These are phyloP conservation scores for Populus tomentosa DNA, from an alignment of 441 rosid species.

Conservation along the genomic window DNA sequence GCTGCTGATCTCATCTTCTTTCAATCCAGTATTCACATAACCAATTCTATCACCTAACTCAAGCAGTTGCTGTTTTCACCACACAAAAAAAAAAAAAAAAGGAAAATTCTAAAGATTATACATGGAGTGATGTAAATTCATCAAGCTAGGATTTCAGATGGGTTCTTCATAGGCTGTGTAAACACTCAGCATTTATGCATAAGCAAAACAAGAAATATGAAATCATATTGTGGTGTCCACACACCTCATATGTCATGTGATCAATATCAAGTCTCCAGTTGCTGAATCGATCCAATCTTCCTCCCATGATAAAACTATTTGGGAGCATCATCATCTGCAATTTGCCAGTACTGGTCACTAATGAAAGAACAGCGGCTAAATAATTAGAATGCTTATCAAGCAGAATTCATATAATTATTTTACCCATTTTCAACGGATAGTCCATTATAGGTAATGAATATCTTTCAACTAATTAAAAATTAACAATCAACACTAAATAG, in stretches of 20 bases:
- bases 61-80: slow-evolving; percentile 63
- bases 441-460: background rate
- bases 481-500: background rate
- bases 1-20: slow-evolving; percentile 62
- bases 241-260: slow-evolving; percentile 86
- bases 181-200: background rate
- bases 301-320: slow-evolving; percentile 66
- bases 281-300: slow-evolving; percentile 51
- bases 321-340: slow-evolving; percentile 71
- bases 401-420: background rate
- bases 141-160: background rate
- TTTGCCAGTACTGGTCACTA: slow-evolving; percentile 1
- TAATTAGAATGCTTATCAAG: background rate
- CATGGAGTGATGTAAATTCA: background rate
- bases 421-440: background rate
- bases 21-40: slow-evolving; percentile 73
- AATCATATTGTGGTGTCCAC: background rate
- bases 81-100: background rate
- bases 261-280: slow-evolving; percentile 86
- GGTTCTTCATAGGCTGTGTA: background rate
- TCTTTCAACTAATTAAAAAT: background rate
- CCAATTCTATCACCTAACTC: slow-evolving; percentile 94
- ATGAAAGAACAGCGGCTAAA: background rate
- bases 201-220: background rate
- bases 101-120: background rate